These are phyloP conservation scores for Xylaria sp. DNA, from an alignment of 2,329 filamentous ascomycete genomes.

Conservation along the genomic window DNA sequence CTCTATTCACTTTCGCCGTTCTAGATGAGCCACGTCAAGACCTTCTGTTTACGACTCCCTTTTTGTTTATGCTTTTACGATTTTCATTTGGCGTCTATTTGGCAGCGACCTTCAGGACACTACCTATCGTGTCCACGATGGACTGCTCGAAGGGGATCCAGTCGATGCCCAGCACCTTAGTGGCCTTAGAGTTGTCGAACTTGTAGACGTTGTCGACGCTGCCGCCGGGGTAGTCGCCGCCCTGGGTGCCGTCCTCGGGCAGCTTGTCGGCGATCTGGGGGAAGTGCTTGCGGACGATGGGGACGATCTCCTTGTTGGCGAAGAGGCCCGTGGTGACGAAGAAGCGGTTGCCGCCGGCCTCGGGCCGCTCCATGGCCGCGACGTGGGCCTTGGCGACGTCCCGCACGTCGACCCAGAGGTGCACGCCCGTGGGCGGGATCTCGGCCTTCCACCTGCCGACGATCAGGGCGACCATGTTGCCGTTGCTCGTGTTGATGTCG, in stretches of 20 bases:
- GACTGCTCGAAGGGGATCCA: constrained; percentile 71
- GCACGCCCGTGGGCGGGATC: constrained; percentile 56
- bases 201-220: constrained; percentile 56
- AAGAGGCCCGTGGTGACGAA: constrained; percentile 61
- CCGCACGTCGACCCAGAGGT: constrained; percentile 66
- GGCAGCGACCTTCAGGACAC: constrained; percentile 61
- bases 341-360: constrained; percentile 61
- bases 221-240: constrained; percentile 55
- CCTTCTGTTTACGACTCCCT: neutral
- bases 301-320: constrained; percentile 58
- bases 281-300: constrained; percentile 58
- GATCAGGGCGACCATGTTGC: constrained; percentile 62
- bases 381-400: constrained; percentile 66
- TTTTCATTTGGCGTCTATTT: constrained; percentile 15
- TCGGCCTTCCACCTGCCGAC: constrained; percentile 59
- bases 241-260: constrained; percentile 56
- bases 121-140: constrained; percentile 71
- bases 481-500: constrained; percentile 64
- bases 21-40: neutral
- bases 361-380: constrained; percentile 59
- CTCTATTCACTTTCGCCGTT: neutral
- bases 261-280: constrained; percentile 60
- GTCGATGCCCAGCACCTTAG: constrained; percentile 68
- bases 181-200: constrained; percentile 68
- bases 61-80: neutral